Conservation (phyloP, 768 basidiomycete genomes). For the Royoungia palumana region DNA sequence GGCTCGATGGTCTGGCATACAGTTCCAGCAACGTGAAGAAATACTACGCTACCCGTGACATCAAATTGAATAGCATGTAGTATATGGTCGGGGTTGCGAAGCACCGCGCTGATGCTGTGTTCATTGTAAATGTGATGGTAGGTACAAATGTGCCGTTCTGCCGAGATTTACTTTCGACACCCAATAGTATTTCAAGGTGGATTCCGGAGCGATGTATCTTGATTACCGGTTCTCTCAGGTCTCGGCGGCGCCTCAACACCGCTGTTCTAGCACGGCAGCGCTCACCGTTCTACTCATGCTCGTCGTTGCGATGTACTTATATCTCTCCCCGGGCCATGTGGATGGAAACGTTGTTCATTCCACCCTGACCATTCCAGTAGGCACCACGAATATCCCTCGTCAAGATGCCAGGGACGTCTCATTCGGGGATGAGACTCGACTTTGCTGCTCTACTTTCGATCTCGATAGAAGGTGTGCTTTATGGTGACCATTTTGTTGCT, state of each 20-base stretch:
- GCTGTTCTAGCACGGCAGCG: too few species aligned
- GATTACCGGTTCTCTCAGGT: not conserved
- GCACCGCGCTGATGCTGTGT: too few species aligned
- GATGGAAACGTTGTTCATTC: not conserved
- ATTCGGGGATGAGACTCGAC: slow-evolving; percentile 8
- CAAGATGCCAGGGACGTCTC: slow-evolving; percentile 3
- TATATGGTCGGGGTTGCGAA: too few species aligned
- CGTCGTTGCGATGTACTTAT: not conserved
- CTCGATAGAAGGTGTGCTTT: slow-evolving; percentile 20
- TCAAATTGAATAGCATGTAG: not conserved
- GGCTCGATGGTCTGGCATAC: too few species aligned
- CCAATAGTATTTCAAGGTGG: not conserved
- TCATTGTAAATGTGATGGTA: too few species aligned
- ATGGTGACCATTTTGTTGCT: slow-evolving; percentile 11
- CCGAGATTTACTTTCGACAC: not conserved
- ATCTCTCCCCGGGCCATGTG: not conserved
- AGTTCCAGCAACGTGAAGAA: too few species aligned
- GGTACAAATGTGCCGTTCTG: too few species aligned
- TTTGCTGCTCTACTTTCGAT: slow-evolving; percentile 15
- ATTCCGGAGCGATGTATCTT: not conserved
- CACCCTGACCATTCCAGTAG: not conserved
- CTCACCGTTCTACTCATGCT: not conserved
- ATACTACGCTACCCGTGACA: not conserved
- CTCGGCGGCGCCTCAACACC: not conserved
- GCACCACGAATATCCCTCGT: not conserved